Percentiles rank a stretch among this genome's conserved stretches.
Evolutionary conservation across 306 rosid genomes (phyloP).

Genomic region (Cicer yamashitae): DNA sequence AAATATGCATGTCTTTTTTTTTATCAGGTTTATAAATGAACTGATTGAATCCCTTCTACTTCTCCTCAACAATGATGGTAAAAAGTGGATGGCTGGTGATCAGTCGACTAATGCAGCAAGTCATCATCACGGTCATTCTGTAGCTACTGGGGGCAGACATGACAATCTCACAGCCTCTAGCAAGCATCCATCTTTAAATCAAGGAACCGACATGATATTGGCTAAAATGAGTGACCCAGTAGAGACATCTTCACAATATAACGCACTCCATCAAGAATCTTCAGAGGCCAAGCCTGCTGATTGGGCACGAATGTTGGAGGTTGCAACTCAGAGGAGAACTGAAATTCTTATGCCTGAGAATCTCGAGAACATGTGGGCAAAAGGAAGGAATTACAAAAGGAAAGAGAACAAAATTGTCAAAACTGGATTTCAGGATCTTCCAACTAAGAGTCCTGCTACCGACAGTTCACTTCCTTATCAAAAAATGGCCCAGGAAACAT

Average conservation of each 20-base stretch:
- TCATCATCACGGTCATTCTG: constrained; percentile 57
- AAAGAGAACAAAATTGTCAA: constrained; percentile 69
- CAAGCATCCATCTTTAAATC: constrained; percentile 54
- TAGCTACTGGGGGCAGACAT: constrained; percentile 42
- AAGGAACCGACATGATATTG: constrained; percentile 52
- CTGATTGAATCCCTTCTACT: constrained; percentile 75
- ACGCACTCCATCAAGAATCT: constrained; percentile 53
- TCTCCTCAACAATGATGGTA: constrained; percentile 59
- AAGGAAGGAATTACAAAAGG: constrained; percentile 87
- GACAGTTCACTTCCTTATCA: constrained; percentile 45
- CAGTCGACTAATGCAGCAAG: constrained; percentile 52
- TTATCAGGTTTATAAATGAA: constrained; percentile 84
- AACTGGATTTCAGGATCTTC: constrained; percentile 58
- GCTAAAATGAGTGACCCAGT: constrained; percentile 52
- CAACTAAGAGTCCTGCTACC: constrained; percentile 49
- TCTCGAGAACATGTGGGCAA: constrained; percentile 99
- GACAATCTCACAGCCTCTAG: constrained; percentile 45
- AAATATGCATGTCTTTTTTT: constrained; percentile 37
- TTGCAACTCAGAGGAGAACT: constrained; percentile 89
- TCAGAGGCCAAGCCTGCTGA: constrained; percentile 64
- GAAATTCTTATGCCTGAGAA: constrained; percentile 96
- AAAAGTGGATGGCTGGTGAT: constrained; percentile 47
- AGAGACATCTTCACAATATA: constrained; percentile 46
- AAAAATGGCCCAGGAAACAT: constrained; percentile 54
- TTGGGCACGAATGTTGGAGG: constrained; percentile 85